phyloP scores from a whole-genome alignment of 306 rosid genomes.

The Cicer bijugum region DNA sequence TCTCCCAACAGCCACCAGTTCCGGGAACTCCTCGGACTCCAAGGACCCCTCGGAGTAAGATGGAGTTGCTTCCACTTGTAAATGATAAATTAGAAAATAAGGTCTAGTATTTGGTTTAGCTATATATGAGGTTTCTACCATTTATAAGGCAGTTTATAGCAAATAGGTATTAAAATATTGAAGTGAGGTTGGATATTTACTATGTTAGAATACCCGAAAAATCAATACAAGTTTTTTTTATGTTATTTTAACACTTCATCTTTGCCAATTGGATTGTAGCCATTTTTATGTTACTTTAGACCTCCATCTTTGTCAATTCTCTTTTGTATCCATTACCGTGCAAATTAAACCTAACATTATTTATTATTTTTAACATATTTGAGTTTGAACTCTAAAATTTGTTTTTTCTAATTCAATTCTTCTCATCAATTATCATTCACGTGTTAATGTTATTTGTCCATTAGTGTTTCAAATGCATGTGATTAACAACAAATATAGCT shows the following conservation, averaged over 20 bases:
- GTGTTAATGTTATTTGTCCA: not conserved
- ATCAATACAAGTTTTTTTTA: constrained; percentile 35
- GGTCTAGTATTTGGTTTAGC: constrained; percentile 50
- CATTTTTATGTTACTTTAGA: not conserved
- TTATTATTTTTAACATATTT: not conserved
- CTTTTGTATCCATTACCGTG: no score
- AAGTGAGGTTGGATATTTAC: constrained; percentile 46
- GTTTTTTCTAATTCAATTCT: not conserved
- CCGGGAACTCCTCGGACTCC: constrained; percentile 87
- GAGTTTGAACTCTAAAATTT: not conserved
- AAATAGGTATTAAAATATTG: constrained; percentile 43
- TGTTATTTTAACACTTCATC: not conserved
- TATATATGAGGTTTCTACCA: constrained; percentile 37
- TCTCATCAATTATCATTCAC: not conserved
- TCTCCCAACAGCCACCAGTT: constrained; percentile 78
- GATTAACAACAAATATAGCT: not conserved
- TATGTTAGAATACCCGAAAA: constrained; percentile 39
- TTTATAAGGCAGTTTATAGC: constrained; percentile 49
- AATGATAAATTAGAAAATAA: constrained; percentile 91
- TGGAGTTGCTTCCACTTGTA: constrained; percentile 93
- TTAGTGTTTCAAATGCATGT: constrained; percentile 25
- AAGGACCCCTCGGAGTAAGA: constrained; percentile 75
- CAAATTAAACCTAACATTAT: not conserved
- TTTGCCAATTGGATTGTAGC: constrained; percentile 36
- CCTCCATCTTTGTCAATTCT: no score